A percentile compares a stretch with the other conserved stretches of the same genome.
Evolutionary conservation across 2,329 filamentous ascomycete species (phyloP).

Genomic region (Hymenoscyphus fructigenus): DNA sequence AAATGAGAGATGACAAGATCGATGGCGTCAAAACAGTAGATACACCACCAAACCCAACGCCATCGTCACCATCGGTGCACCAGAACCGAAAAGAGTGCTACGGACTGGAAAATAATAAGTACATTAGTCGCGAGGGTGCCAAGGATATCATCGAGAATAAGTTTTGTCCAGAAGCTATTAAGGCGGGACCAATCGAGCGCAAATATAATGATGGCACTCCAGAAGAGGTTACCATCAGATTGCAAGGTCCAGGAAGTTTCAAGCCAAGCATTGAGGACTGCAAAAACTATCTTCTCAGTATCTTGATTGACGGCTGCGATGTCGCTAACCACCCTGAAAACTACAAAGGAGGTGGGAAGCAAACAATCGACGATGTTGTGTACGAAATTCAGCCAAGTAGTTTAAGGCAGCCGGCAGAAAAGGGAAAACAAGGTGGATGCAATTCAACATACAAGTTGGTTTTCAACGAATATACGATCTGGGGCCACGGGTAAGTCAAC

Average conservation of each 20-base stretch:
- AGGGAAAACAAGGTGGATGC: not conserved
- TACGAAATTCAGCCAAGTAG: not conserved
- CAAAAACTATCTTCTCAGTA: not conserved
- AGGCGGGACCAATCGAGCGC: not conserved
- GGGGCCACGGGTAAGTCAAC: no score
- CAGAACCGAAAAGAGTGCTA: not conserved
- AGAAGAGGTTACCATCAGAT: constrained; percentile 5
- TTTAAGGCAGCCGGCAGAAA: constrained; percentile 4
- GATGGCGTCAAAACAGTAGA: not conserved
- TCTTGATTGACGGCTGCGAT: constrained; percentile 4
- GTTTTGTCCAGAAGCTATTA: constrained; percentile 7
- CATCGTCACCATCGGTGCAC: not conserved
- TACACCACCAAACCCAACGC: not conserved
- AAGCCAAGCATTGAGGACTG: constrained; percentile 6
- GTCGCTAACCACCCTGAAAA: not conserved
- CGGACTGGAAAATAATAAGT: not conserved
- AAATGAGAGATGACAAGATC: constrained; percentile 8
- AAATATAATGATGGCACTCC: constrained; percentile 3
- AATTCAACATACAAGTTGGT: no score
- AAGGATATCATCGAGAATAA: constrained; percentile 7
- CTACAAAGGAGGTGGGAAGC: constrained; percentile 5
- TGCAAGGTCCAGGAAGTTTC: not conserved
- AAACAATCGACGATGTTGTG: constrained; percentile 6
- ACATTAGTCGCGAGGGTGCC: not conserved
- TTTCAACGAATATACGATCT: no score